These are phyloP conservation scores for Diaporthe vexans DNA, from an alignment of 2,329 filamentous ascomycete genomes.

Conservation along the genomic window DNA sequence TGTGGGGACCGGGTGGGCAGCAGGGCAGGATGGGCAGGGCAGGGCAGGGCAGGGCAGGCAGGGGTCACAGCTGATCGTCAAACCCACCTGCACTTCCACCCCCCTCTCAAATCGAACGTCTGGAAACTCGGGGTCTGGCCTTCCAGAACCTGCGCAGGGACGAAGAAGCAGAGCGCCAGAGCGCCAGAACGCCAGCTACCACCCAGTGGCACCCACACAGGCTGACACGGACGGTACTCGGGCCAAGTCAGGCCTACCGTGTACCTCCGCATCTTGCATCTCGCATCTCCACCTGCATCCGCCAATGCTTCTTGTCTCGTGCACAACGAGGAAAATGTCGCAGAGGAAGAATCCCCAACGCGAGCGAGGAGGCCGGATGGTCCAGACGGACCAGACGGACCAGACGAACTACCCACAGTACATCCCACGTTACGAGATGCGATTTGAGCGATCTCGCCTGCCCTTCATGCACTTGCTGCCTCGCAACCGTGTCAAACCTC, in stretches of 20 bases:
- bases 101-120: slow-evolving; percentile 7
- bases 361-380: not conserved
- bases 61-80: slow-evolving; percentile 32
- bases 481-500: slow-evolving; percentile 29
- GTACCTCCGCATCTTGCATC: too few species aligned
- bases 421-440: slow-evolving; percentile 9
- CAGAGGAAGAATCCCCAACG: not conserved
- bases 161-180: slow-evolving; percentile 21
- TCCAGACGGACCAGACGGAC: not conserved
- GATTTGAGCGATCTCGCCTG: slow-evolving; percentile 27
- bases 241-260: too few species aligned
- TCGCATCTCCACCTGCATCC: not conserved
- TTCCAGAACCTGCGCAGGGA: slow-evolving; percentile 27
- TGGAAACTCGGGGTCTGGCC: slow-evolving; percentile 18
- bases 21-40: not conserved
- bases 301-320: not conserved
- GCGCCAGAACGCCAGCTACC: not conserved
- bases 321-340: not conserved
- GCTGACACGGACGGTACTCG: slow-evolving; percentile 1
- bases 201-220: not conserved
- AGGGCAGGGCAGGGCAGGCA: not conserved
- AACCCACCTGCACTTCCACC: slow-evolving; percentile 8
- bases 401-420: slow-evolving; percentile 13
- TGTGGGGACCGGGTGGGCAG: slow-evolving; percentile 15
- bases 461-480: slow-evolving; percentile 30